Evolutionary conservation across 257 asterid species (phyloP).

Genomic region (Asclepias syriaca): DNA sequence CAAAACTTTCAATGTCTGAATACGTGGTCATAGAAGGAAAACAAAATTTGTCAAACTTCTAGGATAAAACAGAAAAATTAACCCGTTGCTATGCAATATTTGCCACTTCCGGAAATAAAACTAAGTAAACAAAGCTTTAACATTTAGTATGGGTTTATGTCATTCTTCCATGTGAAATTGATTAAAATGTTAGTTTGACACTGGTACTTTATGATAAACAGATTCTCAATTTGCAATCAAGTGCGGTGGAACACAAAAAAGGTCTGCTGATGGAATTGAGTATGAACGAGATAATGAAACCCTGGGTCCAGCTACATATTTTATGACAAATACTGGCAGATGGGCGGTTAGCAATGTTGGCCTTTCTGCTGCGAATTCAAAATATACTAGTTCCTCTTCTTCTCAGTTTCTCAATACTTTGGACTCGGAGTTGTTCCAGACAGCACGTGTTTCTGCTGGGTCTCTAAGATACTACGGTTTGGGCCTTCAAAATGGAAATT

Average conservation of each 20-base stretch:
- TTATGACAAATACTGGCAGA: conserved; percentile 35
- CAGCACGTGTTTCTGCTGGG: conserved; percentile 63
- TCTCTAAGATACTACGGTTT: conserved; percentile 79
- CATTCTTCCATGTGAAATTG: background rate
- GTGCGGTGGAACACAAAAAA: conserved; percentile 59
- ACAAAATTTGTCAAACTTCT: background rate
- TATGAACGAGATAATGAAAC: conserved; percentile 50
- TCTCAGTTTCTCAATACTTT: conserved; percentile 42
- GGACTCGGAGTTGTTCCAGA: conserved; percentile 56
- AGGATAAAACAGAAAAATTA: background rate
- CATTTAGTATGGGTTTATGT: background rate
- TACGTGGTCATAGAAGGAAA: background rate
- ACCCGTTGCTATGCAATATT: background rate
- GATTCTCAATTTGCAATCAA: conserved; percentile 66
- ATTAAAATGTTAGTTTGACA: background rate
- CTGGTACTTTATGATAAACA: conserved; percentile 18
- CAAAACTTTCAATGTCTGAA: too few species aligned
- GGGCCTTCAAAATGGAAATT: conserved; percentile 77
- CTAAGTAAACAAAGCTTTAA: background rate
- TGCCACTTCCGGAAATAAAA: background rate
- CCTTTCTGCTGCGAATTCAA: conserved; percentile 39
- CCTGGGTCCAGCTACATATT: conserved; percentile 70
- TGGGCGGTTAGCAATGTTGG: conserved; percentile 91
- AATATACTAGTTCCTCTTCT: conserved; percentile 21
- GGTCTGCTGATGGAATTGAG: conserved; percentile 26